Evolutionary conservation across 176 grass and related monocot genomes (phyloP), one percentile per base, ranked within the genome.

Genomic region (Rhynchospora pubera): DNA sequence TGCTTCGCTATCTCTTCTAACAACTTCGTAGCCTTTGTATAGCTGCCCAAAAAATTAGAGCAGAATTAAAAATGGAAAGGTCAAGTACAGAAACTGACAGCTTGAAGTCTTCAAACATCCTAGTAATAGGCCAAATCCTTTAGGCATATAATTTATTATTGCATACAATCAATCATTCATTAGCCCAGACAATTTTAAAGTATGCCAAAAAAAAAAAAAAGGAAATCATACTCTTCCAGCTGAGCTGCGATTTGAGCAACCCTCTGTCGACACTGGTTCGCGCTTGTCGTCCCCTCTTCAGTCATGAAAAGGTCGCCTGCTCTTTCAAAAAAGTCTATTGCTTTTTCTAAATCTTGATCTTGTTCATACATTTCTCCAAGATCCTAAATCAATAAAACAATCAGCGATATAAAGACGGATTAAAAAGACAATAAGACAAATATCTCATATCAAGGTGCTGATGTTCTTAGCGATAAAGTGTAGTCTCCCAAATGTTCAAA

Each of bases 351-450:
- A 87, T 99, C 84, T 72, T 99, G 91, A 78, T 95, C 91, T 91
- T 95, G 96, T 74, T 95, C 89, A 89, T 94, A 95, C 85, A 99
- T 88, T 57, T 99, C 96, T 86, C 93, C 96, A 83, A 99, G 87
- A 24, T 99, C 96, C 96, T 99, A 85, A 78, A 87, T 81, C 52
- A 50, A 65, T 88, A 87, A 51, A 91, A 43, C 48, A 78, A 56
- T 9, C 66, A 46, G 16, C 12, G 56, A 61, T 8, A 1, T 23
- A 16, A 18, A 77, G 72, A 77, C 30, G 56, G 24, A 55, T 55
- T 56, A 56, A 30, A 77, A 34, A 77, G 24, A 77, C 7, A 77
- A 72, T 24, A 32, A 4, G 26, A 28, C 13, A 9, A 7, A 46
- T 77, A 77, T 2, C 23, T 56, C 24, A 56, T 23, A 56, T 74